phyloP scores from a whole-genome alignment of 345 rosid genomes.

The Dipteronia dyeriana region DNA sequence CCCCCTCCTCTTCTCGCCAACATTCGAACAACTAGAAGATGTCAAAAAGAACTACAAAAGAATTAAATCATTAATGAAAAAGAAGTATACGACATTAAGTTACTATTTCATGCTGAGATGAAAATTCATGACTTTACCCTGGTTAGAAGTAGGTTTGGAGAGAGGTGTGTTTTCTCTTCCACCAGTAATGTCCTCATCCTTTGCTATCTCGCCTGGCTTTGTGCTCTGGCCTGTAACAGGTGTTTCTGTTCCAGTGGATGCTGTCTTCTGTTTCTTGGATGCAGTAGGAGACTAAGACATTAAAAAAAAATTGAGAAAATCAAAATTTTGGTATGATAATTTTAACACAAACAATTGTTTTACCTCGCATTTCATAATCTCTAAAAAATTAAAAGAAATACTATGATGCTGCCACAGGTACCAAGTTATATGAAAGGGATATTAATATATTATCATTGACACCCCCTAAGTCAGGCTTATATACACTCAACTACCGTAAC shows the following conservation, averaged over 20 bases:
- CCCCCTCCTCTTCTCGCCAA: too few species aligned
- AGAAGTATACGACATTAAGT: background rate
- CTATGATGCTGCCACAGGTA: background rate
- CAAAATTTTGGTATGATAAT: background rate
- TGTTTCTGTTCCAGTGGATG: too few species aligned
- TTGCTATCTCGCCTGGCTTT: slow-evolving; percentile 21
- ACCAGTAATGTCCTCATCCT: slow-evolving; percentile 28
- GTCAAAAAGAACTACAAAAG: background rate
- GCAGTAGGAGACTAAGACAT: slow-evolving; percentile 32
- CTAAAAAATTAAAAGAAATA: background rate
- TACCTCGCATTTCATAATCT: background rate
- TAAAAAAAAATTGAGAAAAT: slow-evolving; percentile 8
- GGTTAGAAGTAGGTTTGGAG: slow-evolving; percentile 14
- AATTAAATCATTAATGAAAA: background rate
- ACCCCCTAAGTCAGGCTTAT: background rate
- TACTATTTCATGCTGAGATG: background rate
- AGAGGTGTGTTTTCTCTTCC: slow-evolving; percentile 25
- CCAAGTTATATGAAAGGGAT: background rate
- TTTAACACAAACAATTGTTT: background rate
- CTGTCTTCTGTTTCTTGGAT: slow-evolving; percentile 35
- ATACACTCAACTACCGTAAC: background rate
- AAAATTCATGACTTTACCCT: slow-evolving; percentile 23
- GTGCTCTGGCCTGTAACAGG: slow-evolving; percentile 20
- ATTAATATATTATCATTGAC: background rate
- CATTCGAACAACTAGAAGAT: too few species aligned